Conservation (phyloP, 2,329 filamentous ascomycete genomes). For the Monosporascus cannonballus region DNA sequence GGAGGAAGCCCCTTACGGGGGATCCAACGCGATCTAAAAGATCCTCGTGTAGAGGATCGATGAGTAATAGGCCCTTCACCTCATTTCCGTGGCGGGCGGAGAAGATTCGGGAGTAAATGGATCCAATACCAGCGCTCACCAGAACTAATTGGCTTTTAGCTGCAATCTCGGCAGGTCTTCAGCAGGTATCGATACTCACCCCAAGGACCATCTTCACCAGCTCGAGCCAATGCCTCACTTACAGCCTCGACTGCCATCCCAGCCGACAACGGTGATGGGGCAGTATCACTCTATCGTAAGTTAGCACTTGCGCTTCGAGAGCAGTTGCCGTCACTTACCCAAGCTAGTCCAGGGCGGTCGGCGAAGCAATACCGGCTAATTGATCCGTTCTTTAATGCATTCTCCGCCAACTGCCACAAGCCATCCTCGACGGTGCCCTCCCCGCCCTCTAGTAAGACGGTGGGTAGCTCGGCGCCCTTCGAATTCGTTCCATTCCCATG, state of each 20-base stretch:
- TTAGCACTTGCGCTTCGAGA: conserved; percentile 27
- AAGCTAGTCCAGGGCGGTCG: conserved; percentile 84
- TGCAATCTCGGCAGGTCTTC: neutral
- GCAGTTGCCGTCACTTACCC: conserved; percentile 36
- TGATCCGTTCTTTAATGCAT: conserved; percentile 69
- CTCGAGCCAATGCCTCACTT: conserved; percentile 74
- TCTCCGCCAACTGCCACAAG: conserved; percentile 73
- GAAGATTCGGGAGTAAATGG: conserved; percentile 87
- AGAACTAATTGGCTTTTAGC: conserved; percentile 44
- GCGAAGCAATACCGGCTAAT: conserved; percentile 92
- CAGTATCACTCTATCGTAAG: conserved; percentile 62
- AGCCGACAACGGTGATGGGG: conserved; percentile 86
- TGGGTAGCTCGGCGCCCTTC: conserved; percentile 57
- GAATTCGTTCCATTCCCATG: conserved; percentile 61
- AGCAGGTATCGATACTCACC: conserved; percentile 11
- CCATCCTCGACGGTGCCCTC: conserved; percentile 73
- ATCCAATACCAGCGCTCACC: conserved; percentile 79
- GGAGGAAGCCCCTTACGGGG: conserved; percentile 67
- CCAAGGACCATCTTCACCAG: conserved; percentile 84
- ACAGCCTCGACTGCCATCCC: conserved; percentile 88
- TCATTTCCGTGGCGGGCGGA: conserved; percentile 72
- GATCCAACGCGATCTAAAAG: conserved; percentile 63
- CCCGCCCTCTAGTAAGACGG: conserved; percentile 79
- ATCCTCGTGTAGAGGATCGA: conserved; percentile 88
- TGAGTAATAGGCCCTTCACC: conserved; percentile 72